Evolutionary conservation across 768 basidiomycete species (phyloP).

Genomic region (Sporobolomyces pararoseus): DNA sequence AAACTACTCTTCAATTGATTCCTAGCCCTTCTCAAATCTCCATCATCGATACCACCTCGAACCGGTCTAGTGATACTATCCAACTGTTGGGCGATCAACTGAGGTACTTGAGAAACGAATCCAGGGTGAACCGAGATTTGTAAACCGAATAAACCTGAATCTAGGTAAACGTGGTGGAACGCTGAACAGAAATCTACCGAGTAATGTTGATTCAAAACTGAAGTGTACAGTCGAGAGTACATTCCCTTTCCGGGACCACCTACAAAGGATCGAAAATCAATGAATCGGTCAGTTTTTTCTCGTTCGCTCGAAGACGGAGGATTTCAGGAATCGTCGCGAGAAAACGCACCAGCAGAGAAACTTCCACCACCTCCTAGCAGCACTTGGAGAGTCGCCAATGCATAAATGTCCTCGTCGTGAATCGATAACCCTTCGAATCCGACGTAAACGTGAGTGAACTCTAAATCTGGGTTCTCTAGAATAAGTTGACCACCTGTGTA

Average conservation of each 20-base stretch:
- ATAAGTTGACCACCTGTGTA: conserved; percentile 84
- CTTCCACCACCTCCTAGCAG: conserved; percentile 91
- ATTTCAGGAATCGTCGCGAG: background rate
- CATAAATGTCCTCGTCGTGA: conserved; percentile 85
- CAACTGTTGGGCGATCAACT: conserved; percentile 82
- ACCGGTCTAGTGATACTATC: conserved; percentile 65
- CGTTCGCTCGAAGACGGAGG: background rate
- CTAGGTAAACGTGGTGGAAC: conserved; percentile 96
- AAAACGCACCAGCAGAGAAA: conserved; percentile 73
- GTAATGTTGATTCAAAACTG: conserved; percentile 89
- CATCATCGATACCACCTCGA: conserved; percentile 49
- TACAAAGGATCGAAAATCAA: conserved; percentile 38
- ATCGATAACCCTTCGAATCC: conserved; percentile 88
- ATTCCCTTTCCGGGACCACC: conserved; percentile 98
- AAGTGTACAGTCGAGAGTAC: conserved; percentile 94
- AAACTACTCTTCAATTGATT: conserved; percentile 89
- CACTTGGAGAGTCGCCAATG: conserved; percentile 88
- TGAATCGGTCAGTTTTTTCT: background rate
- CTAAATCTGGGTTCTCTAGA: conserved; percentile 56
- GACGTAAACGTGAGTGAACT: conserved; percentile 90
- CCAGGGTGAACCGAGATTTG: conserved; percentile 76
- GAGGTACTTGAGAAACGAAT: conserved; percentile 62
- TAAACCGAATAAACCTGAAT: conserved; percentile 87
- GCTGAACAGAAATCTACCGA: conserved; percentile 91
- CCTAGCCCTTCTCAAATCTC: conserved; percentile 79